Percentiles rank a stretch among this genome's conserved stretches.
phyloP scores from a whole-genome alignment of 306 rosid species.

The Dalbergia cultrata region DNA sequence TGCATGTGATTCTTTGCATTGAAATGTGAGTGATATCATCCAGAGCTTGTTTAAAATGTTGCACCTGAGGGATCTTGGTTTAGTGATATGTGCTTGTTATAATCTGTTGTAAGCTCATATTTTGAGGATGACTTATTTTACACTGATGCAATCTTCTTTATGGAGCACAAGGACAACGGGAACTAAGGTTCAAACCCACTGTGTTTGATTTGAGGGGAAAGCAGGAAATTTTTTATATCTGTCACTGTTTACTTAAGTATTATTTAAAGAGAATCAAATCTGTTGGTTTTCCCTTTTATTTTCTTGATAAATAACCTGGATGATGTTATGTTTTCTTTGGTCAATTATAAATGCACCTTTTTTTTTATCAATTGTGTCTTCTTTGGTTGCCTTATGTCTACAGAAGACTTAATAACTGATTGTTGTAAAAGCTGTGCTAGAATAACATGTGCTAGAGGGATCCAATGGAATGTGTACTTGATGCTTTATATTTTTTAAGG shows the following conservation, averaged over 20 bases:
- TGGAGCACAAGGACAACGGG: background rate
- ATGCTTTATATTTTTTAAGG: background rate
- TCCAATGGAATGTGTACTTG: background rate
- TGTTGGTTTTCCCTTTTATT: background rate
- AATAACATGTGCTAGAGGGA: slow-evolving; percentile 14
- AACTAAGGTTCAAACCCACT: background rate
- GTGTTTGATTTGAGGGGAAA: background rate
- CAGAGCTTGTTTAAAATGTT: background rate
- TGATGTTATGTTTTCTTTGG: background rate
- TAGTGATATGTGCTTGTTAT: background rate
- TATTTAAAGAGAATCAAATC: background rate
- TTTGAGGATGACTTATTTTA: background rate
- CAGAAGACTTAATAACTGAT: background rate
- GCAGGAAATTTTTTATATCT: background rate
- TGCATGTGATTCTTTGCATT: background rate
- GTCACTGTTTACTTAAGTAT: background rate
- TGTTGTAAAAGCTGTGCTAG: background rate
- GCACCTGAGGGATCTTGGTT: background rate
- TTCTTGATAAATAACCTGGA: background rate
- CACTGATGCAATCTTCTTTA: background rate
- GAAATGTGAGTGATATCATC: background rate
- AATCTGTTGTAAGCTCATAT: background rate
- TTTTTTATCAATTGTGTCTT: no score
- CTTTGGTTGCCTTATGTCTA: background rate
- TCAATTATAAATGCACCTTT: background rate